Evolutionary conservation across 2,329 filamentous ascomycete species (phyloP), one percentile per base, ranked within the genome.

Genomic region (Claviceps sp.): DNA sequence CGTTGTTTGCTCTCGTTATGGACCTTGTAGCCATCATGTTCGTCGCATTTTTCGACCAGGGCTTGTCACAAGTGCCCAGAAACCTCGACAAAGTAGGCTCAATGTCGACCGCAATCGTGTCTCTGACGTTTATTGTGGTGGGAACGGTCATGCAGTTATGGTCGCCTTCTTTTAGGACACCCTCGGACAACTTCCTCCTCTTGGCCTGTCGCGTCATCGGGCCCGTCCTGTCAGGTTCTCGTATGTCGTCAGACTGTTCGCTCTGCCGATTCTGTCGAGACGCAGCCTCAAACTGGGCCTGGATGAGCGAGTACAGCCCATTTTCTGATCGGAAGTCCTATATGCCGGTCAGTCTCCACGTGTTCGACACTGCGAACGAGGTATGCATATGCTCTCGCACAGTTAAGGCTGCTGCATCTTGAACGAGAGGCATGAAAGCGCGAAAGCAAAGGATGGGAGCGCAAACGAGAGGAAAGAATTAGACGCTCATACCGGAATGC

Each of bases 301-400:
- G 83, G 14, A 87, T 85, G 47, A 87, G 69, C 11, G 83, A 83
- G 65, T 87, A 87, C 1, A 87, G 73, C 1, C 84, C 84, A 63
- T 87, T 81, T 61, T 85, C 78, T 1, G 82, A 86, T 42, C 83
- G 82, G 56, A 87, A 87, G 58, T 87, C 83, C 82, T 85, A 56
- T 85, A 56, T 3, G 22, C 2, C 20, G 47, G 55, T 60, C 50
- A 63, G 58, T 43, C 40, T 34, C 30, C 9, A 2, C 9, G 9
- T 34, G 9, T 3, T 11, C 9, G 30, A 3, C 30, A 34, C 30
- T 11, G 30, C 30, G 8, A 34, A 11, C 9, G 30, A 34, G 30
- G 30, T 34, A 9, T 34, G 8, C 30, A 11, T 34, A 11, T 34
- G 9, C 30, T 34, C 9, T 34, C 11, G 30, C 30, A 34, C 4